These are phyloP conservation scores for Hypocreales sp. DNA, from an alignment of 2,329 filamentous ascomycete genomes.

Conservation along the genomic window DNA sequence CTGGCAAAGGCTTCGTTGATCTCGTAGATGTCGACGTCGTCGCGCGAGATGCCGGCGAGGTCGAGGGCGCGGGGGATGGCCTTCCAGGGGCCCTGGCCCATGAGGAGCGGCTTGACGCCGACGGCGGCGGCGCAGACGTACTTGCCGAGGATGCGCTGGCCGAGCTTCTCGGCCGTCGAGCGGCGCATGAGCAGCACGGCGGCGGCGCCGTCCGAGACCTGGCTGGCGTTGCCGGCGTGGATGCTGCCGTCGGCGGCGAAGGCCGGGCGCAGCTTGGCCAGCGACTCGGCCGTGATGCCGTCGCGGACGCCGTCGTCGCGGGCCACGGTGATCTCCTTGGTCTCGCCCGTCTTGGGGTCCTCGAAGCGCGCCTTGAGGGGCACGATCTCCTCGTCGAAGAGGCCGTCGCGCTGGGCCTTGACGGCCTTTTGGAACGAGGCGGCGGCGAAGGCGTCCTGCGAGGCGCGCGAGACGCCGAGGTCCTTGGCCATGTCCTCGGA, in stretches of 20 bases:
- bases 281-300: constrained; percentile 72
- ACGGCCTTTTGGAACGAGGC: constrained; percentile 79
- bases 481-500: constrained; percentile 93
- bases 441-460: constrained; percentile 92
- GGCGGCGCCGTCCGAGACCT: constrained; percentile 90
- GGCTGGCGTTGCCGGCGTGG: constrained; percentile 90
- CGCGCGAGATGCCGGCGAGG: constrained; percentile 71
- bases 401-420: constrained; percentile 71
- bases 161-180: constrained; percentile 72
- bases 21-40: constrained; percentile 94
- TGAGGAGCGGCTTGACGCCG: constrained; percentile 81
- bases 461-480: constrained; percentile 50
- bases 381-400: constrained; percentile 83
- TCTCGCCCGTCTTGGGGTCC: constrained; percentile 81
- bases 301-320: constrained; percentile 78
- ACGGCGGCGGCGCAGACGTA: constrained; percentile 75
- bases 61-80: constrained; percentile 85
- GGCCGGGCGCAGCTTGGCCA: constrained; percentile 80
- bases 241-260: constrained; percentile 88
- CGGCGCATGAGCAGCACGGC: constrained; percentile 94
- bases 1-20: constrained; percentile 98
- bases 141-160: constrained; percentile 83
- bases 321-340: constrained; percentile 65
- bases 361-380: constrained; percentile 77
- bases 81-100: constrained; percentile 92